Evolutionary conservation across 257 asterid species (phyloP).

Genomic region (Primulina eburnea): DNA sequence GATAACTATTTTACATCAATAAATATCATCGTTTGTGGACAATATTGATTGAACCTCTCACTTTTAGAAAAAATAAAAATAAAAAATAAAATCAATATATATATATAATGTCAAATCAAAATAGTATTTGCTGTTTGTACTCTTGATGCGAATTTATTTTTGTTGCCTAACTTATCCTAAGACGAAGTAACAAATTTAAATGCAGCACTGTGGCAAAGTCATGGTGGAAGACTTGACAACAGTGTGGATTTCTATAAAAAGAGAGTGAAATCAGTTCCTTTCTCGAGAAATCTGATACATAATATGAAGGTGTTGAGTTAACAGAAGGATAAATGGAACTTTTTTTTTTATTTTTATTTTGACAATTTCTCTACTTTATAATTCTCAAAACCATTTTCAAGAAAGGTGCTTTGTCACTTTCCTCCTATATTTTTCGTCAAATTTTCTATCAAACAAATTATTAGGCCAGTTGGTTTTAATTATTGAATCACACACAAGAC

Average conservation of each 20-base stretch:
- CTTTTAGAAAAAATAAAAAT: too few relatives aligned
- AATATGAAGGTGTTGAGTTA: constrained; percentile 3
- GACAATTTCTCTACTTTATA: too few relatives aligned
- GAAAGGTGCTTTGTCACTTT: not conserved
- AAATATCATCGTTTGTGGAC: too few relatives aligned
- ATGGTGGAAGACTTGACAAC: constrained; percentile 34
- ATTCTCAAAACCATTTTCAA: not conserved
- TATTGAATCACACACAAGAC: too few relatives aligned
- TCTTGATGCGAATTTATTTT: not conserved
- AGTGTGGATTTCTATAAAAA: constrained; percentile 25
- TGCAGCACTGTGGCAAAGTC: constrained; percentile 11
- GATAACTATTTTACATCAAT: too few relatives aligned
- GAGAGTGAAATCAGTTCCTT: constrained; percentile 19
- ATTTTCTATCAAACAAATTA: too few relatives aligned
- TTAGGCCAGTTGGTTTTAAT: not conserved
- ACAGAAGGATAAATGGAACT: not conserved
- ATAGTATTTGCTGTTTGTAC: too few relatives aligned
- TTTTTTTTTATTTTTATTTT: too few relatives aligned
- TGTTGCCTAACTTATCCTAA: not conserved
- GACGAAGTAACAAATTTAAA: not conserved
- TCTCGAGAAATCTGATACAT: constrained; percentile 23
- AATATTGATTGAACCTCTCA: too few relatives aligned
- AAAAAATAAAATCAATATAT: too few relatives aligned
- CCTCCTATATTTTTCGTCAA: not conserved
- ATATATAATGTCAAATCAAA: too few relatives aligned